Base-by-base conservation (phyloP, 2,329 filamentous ascomycete genomes). In the Balansia obtecta region DNA sequence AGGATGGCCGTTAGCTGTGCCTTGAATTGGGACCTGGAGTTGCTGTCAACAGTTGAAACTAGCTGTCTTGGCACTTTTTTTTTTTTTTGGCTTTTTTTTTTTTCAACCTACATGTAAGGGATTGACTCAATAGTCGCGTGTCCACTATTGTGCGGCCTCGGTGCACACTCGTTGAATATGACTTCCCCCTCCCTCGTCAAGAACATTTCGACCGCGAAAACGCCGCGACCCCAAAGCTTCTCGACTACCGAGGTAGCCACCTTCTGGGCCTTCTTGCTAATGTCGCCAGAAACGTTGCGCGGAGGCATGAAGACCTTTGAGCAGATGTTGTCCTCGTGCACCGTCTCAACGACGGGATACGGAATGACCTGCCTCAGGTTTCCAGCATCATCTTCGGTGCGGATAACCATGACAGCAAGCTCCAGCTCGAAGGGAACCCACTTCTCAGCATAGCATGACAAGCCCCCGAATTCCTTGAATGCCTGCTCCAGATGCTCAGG, bases 161-260 rank as follows among this genome's bases (percentile, higher is more conserved):
- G 88, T 0, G 88, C 88, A 20, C 32, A 50, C 7, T 49, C 41
- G 11, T 53, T 32, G 37, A 20, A 16, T 16, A 20, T 43, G 18
- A 47, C 56, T 62, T 59, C 71, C 70, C 81, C 80, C 59, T 93
- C 81, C 46, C 82, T 71, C 11, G 90, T 77, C 3, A 97, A 69
- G 68, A 98, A 98, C 82, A 97, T 87, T 69, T 98, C 93, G 0
- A 97, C 91, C 0, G 91, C 93, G 66, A 96, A 98, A 33, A 95
- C 87, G 55, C 93, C 93, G 54, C 93, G 85, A 48, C 93, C 93
- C 71, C 83, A 82, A 50, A 98, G 85, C 48, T 80, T 84, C 41
- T 79, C 76, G 20, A 96, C 82, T 11, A 93, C 90, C 52, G 85
- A 81, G 57, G 81, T 80, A 0, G 90, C 93, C 0, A 96, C 74